These are phyloP conservation scores for Prunus mongolica DNA, from an alignment of 306 rosid species.

Conservation along the genomic window DNA sequence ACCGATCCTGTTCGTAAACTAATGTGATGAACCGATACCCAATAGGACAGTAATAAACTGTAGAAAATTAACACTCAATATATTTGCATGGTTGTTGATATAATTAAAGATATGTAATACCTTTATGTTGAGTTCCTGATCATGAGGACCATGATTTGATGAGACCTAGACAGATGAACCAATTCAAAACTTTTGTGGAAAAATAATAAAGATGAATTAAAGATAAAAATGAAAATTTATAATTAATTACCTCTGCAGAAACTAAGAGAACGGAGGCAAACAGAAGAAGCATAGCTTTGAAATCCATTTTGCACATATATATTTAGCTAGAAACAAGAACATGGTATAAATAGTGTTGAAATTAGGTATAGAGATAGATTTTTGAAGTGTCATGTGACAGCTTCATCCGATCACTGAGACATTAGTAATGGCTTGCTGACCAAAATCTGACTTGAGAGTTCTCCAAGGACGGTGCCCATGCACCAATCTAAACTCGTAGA, in stretches of 20 bases:
- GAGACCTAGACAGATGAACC: not conserved
- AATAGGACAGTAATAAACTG: not conserved
- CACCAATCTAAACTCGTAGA: not conserved
- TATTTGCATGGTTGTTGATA: not conserved
- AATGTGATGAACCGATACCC: not conserved
- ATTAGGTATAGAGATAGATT: not conserved
- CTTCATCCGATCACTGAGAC: conserved; percentile 11
- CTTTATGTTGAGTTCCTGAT: not conserved
- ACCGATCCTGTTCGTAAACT: not conserved
- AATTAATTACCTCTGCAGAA: not conserved
- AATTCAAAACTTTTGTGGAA: not conserved
- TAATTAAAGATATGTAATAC: not conserved
- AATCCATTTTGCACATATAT: not conserved
- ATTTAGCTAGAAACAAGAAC: not conserved
- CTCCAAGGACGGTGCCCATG: not conserved
- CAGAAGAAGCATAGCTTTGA: conserved; percentile 1
- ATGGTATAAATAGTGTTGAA: not conserved
- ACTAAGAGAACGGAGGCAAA: not conserved
- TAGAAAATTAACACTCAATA: not conserved
- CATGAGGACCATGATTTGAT: not conserved
- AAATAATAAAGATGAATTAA: not conserved
- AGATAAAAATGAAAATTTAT: not conserved
- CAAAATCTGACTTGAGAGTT: conserved; percentile 10
- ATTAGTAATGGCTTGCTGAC: conserved; percentile 18
- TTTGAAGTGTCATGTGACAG: conserved; percentile 5